phyloP scores from a whole-genome alignment of 2,329 filamentous ascomycete genomes.

The Penicillium sp. region DNA sequence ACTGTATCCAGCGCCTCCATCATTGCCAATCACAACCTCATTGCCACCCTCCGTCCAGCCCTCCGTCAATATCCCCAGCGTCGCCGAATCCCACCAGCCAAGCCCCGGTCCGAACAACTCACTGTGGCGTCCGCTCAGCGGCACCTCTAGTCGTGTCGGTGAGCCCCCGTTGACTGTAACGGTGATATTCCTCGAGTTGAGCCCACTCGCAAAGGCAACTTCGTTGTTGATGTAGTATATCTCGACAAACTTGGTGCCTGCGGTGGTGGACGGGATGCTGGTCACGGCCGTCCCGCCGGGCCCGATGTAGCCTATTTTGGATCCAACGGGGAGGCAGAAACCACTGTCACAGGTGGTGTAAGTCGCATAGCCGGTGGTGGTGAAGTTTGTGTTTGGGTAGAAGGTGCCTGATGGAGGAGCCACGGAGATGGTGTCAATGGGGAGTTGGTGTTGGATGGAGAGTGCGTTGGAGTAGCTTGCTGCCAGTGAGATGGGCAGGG shows the following conservation, averaged over 20 bases:
- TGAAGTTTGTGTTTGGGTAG: slow-evolving; percentile 38
- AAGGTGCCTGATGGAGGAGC: slow-evolving; percentile 29
- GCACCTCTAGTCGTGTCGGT: slow-evolving; percentile 48
- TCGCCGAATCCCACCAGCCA: slow-evolving; percentile 50
- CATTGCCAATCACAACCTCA: slow-evolving; percentile 36
- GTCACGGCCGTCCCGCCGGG: slow-evolving; percentile 28
- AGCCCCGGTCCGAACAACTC: slow-evolving; percentile 39
- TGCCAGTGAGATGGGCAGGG: slow-evolving; percentile 18
- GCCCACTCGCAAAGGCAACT: slow-evolving; percentile 41
- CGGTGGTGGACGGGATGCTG: slow-evolving; percentile 32
- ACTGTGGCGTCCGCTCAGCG: slow-evolving; percentile 37
- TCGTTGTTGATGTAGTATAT: slow-evolving; percentile 55
- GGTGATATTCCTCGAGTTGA: slow-evolving; percentile 51
- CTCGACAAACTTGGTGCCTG: slow-evolving; percentile 38
- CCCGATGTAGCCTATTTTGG: slow-evolving; percentile 41
- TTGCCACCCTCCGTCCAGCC: slow-evolving; percentile 43
- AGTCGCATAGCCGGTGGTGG: slow-evolving; percentile 32
- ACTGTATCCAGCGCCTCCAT: slow-evolving; percentile 22
- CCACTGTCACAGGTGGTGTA: slow-evolving; percentile 33
- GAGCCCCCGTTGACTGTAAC: slow-evolving; percentile 44
- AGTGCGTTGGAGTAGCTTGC: slow-evolving; percentile 25
- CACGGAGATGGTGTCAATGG: slow-evolving; percentile 22
- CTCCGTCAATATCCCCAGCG: slow-evolving; percentile 43
- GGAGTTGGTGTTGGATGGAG: slow-evolving; percentile 17
- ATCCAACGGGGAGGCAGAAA: slow-evolving; percentile 42